Conservation (phyloP, 139 green algal genomes). For the Pleodorina starrii region DNA sequence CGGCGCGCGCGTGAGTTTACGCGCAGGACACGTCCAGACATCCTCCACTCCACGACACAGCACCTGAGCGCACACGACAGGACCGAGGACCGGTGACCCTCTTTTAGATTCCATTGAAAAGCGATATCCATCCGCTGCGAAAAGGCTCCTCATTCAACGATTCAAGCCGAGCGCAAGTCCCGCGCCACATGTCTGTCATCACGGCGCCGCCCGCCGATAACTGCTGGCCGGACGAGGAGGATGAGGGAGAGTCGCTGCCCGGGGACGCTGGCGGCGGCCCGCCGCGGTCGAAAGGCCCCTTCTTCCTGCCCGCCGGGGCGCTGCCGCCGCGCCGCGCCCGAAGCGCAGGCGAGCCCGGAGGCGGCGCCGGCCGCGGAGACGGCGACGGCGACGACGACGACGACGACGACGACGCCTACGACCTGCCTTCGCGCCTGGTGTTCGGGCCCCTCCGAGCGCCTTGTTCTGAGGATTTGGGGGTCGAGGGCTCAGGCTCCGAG, state of each 20-base stretch:
- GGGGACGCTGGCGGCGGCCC: too few species aligned
- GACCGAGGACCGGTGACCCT: too few species aligned
- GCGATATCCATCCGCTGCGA: too few species aligned
- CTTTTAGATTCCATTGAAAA: too few species aligned
- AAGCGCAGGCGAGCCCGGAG: not conserved
- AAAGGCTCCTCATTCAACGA: too few species aligned
- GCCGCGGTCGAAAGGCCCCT: not conserved
- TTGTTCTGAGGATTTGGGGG: not conserved
- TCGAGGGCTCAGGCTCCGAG: not conserved
- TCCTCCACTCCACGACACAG: too few species aligned
- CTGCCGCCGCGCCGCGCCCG: not conserved
- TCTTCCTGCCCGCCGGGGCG: not conserved
- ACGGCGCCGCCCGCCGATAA: not conserved
- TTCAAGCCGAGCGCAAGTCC: too few species aligned
- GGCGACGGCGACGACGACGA: not conserved
- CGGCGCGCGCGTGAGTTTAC: too few species aligned
- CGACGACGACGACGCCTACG: not conserved
- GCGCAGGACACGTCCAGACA: too few species aligned
- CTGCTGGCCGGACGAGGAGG: slow-evolving; percentile 1
- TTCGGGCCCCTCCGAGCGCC: not conserved
- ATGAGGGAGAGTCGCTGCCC: not conserved
- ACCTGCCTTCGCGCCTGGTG: not conserved
- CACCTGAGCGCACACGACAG: too few species aligned
- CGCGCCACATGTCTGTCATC: slow-evolving; percentile 18
- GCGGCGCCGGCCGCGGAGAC: too few species aligned